Evolutionary conservation across 768 basidiomycete species (phyloP).

Genomic region (Jaapia argillacea): DNA sequence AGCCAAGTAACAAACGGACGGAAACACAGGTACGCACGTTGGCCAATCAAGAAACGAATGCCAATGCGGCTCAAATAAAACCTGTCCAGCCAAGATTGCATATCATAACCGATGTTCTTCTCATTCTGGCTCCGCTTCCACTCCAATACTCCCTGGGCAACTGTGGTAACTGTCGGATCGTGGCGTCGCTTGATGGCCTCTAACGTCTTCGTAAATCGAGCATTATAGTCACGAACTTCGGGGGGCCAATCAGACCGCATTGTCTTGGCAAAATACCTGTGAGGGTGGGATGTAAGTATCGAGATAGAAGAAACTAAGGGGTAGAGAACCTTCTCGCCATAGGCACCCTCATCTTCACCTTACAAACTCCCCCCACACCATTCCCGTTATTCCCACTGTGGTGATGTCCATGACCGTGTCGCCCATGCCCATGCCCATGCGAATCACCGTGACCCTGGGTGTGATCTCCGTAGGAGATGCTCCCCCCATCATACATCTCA

Average conservation of each 20-base stretch:
- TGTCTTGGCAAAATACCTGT: conserved; percentile 81
- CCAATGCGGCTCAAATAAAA: conserved; percentile 96
- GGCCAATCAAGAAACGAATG: conserved; percentile 94
- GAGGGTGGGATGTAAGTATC: conserved; percentile 5
- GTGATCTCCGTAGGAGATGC: not conserved
- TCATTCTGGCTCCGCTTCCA: conserved; percentile 78
- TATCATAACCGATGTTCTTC: conserved; percentile 68
- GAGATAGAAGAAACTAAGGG: conserved; percentile 4
- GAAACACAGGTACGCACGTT: conserved; percentile 41
- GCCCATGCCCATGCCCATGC: conserved; percentile 3
- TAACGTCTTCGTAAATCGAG: conserved; percentile 77
- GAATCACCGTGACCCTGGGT: too few species aligned
- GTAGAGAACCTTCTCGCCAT: conserved; percentile 66
- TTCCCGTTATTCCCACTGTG: conserved; percentile 12
- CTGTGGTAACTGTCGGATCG: conserved; percentile 95
- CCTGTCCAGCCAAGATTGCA: conserved; percentile 93
- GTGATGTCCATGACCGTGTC: conserved; percentile 1
- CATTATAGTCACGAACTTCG: conserved; percentile 89
- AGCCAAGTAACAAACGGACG: not conserved
- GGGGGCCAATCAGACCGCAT: conserved; percentile 74
- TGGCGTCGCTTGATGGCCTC: conserved; percentile 89
- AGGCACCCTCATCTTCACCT: conserved; percentile 66
- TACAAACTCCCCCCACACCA: conserved; percentile 26
- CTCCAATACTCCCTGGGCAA: conserved; percentile 92
- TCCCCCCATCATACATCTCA: conserved; percentile 1